Conservation (phyloP, 2,329 filamentous ascomycete species). For the Incumbomyces lentus region DNA sequence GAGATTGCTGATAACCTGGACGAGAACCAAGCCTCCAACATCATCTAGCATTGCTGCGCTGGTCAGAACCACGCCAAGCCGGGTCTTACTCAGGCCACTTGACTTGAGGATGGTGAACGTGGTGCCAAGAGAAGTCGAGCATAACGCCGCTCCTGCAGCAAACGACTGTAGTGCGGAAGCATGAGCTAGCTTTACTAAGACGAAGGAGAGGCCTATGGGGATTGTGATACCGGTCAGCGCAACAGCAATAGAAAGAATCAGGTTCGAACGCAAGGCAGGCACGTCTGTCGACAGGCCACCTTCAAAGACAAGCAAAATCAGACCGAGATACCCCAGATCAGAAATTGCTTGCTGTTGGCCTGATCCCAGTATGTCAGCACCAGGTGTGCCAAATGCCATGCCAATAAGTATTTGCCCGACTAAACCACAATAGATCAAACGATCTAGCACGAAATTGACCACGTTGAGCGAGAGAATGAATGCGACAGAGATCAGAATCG, state of each 20-base stretch:
- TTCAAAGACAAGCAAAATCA: conserved; percentile 65
- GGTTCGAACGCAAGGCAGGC: conserved; percentile 47
- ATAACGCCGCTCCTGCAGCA: conserved; percentile 61
- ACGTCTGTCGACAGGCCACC: conserved; percentile 51
- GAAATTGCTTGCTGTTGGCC: conserved; percentile 47
- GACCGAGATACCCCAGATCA: conserved; percentile 60
- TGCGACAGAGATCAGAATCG: conserved; percentile 49
- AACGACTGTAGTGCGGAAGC: conserved; percentile 54
- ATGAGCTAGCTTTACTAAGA: conserved; percentile 40
- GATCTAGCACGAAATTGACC: conserved; percentile 48
- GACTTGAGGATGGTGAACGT: conserved; percentile 56
- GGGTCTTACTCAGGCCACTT: conserved; percentile 44
- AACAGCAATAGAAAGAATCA: conserved; percentile 50
- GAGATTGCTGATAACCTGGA: conserved; percentile 62
- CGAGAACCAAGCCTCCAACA: conserved; percentile 66
- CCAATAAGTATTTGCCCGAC: conserved; percentile 63
- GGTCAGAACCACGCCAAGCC: conserved; percentile 53
- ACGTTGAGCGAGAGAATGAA: conserved; percentile 55
- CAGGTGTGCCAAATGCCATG: conserved; percentile 59
- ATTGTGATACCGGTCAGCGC: conserved; percentile 55
- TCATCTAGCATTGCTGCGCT: conserved; percentile 76
- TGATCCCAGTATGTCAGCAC: conserved; percentile 47
- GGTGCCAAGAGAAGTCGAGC: conserved; percentile 64
- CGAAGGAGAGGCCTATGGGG: conserved; percentile 58
- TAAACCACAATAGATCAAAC: conserved; percentile 56